Evolutionary conservation across 2,329 filamentous ascomycete species (phyloP).

Genomic region (Diaporthe citrichinensis): DNA sequence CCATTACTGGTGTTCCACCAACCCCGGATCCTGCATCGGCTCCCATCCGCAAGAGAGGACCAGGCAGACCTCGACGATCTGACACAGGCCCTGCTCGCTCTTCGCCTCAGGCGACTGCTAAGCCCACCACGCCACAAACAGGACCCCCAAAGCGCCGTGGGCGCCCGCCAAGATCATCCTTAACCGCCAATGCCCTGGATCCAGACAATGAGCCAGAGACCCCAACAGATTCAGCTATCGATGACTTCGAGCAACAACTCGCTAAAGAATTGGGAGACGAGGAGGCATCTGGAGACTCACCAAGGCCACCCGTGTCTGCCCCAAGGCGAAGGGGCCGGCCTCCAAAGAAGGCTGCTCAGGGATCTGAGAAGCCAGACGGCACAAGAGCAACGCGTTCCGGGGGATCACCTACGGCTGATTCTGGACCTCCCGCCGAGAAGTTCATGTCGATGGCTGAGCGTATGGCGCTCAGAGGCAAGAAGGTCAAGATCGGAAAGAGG

Average conservation of each 20-base stretch:
- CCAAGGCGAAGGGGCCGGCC: constrained; percentile 54
- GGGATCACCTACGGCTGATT: constrained; percentile 24
- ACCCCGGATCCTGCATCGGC: neutral
- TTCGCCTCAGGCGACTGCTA: constrained; percentile 36
- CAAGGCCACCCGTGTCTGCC: constrained; percentile 6
- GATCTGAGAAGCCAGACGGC: neutral
- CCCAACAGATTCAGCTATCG: constrained; percentile 44
- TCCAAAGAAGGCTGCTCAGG: constrained; percentile 41
- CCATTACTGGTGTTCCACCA: constrained; percentile 44
- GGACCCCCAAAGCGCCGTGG: constrained; percentile 41
- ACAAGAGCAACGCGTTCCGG: constrained; percentile 4
- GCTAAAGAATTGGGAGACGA: constrained; percentile 49
- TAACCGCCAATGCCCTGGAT: constrained; percentile 33
- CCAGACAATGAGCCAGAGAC: constrained; percentile 40
- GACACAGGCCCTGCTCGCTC: constrained; percentile 35
- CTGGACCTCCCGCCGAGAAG: constrained; percentile 44
- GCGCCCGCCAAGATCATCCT: constrained; percentile 42
- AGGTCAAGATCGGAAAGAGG: constrained; percentile 64
- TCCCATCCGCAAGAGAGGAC: constrained; percentile 40
- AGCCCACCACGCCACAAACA: constrained; percentile 34
- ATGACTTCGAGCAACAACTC: constrained; percentile 54
- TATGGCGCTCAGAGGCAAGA: constrained; percentile 68
- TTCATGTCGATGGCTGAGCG: constrained; percentile 71
- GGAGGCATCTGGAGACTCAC: neutral
- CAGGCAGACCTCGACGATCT: constrained; percentile 51